A percentile compares a stretch with the other conserved stretches of the same genome.
Conservation (phyloP, 208 protist species). For the Crithidia bombi region DNA sequence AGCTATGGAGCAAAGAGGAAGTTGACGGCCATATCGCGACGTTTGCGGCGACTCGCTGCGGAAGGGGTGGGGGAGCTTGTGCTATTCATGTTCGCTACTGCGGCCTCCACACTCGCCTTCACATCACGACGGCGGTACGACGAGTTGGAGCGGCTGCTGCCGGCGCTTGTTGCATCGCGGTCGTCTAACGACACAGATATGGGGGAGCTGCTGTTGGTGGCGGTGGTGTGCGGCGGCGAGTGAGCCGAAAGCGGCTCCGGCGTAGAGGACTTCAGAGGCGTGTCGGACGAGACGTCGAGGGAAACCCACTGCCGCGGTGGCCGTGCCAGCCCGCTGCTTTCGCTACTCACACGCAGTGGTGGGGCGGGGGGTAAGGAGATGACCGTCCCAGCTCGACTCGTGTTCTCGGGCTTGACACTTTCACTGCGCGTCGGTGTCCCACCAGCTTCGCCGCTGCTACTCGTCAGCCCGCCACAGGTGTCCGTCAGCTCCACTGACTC, state of each 20-base stretch:
- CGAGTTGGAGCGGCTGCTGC: slow-evolving; percentile 12
- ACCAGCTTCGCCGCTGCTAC: background rate
- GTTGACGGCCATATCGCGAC: slow-evolving; percentile 16
- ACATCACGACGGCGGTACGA: slow-evolving; percentile 17
- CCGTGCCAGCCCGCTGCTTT: background rate
- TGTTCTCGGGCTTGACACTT: background rate
- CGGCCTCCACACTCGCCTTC: slow-evolving; percentile 19
- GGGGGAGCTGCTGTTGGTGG: background rate
- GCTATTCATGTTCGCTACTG: slow-evolving; percentile 6
- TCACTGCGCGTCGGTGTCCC: background rate
- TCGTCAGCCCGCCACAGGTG: background rate
- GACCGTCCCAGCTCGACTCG: background rate
- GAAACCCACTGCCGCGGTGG: background rate
- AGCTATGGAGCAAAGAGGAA: slow-evolving; percentile 14
- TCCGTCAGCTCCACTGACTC: background rate
- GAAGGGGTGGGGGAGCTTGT: slow-evolving; percentile 6
- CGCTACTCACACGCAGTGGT: background rate
- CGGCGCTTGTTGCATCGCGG: background rate
- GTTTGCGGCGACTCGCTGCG: slow-evolving; percentile 15
- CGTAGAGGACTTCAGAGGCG: background rate
- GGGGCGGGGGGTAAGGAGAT: background rate
- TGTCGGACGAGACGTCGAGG: background rate
- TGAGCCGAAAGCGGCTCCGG: background rate
- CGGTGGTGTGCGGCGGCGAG: background rate
- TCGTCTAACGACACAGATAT: background rate